phyloP scores from a whole-genome alignment of 176 grass and related monocot genomes.

The Carex myosuroides region DNA sequence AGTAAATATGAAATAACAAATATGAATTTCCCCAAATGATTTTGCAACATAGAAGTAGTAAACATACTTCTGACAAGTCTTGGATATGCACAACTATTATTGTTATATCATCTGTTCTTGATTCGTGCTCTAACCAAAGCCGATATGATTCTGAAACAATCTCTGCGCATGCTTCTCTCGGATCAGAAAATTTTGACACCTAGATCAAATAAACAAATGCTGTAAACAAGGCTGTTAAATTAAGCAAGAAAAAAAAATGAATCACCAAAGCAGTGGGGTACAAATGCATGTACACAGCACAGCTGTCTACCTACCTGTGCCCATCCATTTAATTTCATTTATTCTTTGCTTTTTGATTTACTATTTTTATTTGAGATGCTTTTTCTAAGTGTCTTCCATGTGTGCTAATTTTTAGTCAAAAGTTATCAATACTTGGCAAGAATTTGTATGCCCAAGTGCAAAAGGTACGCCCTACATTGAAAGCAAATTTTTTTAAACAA shows the following conservation, averaged over 20 bases:
- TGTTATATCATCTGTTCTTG: conserved; percentile 94
- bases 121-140: conserved; percentile 87
- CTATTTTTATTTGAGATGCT: neutral
- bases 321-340: neutral
- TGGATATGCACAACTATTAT: conserved; percentile 91
- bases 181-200: conserved; percentile 72
- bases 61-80: conserved; percentile 53
- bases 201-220: conserved; percentile 28
- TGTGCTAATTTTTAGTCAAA: neutral
- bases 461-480: neutral
- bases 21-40: neutral
- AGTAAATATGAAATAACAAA: neutral
- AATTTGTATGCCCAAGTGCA: neutral
- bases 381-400: conserved; percentile 8
- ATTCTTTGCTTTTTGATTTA: conserved; percentile 12
- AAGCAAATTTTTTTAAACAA: neutral
- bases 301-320: neutral
- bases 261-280: neutral
- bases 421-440: neutral
- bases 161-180: conserved; percentile 80
- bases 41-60: conserved; percentile 20
- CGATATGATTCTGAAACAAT: conserved; percentile 83
- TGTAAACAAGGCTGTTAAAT: neutral
- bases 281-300: conserved; percentile 10
- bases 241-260: neutral